Base-by-base conservation (phyloP, 2,329 filamentous ascomycete genomes). In the Arthrobotrys sinensis region DNA sequence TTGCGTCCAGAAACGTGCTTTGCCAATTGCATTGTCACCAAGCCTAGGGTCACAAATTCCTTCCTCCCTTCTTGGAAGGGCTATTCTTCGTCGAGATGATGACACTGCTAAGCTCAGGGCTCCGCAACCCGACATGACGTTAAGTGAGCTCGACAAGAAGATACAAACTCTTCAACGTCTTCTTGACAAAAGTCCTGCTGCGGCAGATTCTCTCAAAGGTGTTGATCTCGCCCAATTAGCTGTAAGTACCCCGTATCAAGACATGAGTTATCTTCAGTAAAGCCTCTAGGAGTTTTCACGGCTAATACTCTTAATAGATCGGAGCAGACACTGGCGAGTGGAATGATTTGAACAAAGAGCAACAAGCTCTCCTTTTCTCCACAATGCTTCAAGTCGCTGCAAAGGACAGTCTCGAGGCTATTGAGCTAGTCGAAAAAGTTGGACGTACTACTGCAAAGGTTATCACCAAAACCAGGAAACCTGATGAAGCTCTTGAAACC, bases 31-130 rank as follows among this genome's bases (percentile, higher is more conserved):
- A 6, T 16, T 57, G 4, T 68, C 64, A 4, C 64, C 64, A 36
- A 68, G 64, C 16, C 21, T 68, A 2, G 14, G n/a, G 3, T 32
- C 48, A 1, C 48, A 68, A 10, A 68, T 68, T n/a, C 64, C 64
- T 34, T 10, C 5, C 1, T 12, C 24, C 24, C 45, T 68, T 10
- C 48, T 68, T 32, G 45, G 46, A 24, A 53, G 43, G 28, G 7
- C 63, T 2, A 19, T 38, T 10, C 45, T 38, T 53, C 46, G 48
- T 28, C 28, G 46, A 8, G 38, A 40, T 12, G 46, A 36, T 3
- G 34, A 48, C 16, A 28, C 14, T 24, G 36, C 55, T 43, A 28
- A 28, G 24, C 24, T 28, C 24, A 28, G 24, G 24, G 24, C 21
- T 32, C 8, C n/a, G 19, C 8, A 7, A 40, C 7, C 19, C 55